Evolutionary conservation across 2,329 filamentous ascomycete species (phyloP).

Genomic region (Ophiostoma angusticollis): DNA sequence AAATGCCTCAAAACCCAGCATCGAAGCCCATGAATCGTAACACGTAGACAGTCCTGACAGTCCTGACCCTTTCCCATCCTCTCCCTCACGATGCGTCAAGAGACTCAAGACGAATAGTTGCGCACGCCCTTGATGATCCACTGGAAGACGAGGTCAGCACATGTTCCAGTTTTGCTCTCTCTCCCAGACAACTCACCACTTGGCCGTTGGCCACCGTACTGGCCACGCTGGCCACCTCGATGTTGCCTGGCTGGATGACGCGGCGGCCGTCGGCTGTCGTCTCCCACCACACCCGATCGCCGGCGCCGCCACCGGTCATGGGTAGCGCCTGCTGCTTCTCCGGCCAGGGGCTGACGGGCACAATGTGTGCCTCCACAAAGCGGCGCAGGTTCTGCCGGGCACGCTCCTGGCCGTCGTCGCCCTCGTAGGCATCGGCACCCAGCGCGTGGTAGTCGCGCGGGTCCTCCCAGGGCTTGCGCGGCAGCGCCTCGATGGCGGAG

Average conservation of each 20-base stretch:
- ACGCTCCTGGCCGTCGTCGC: conserved; percentile 58
- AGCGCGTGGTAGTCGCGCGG: conserved; percentile 56
- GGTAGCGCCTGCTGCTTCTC: conserved; percentile 54
- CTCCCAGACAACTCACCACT: conserved; percentile 39
- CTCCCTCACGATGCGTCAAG: too few species aligned
- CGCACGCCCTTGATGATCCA: conserved; percentile 54
- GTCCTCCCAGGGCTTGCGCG: conserved; percentile 78
- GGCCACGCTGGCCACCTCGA: conserved; percentile 64
- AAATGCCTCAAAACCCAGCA: too few species aligned
- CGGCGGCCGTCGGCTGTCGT: conserved; percentile 48
- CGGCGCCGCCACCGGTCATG: conserved; percentile 45
- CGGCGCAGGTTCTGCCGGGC: conserved; percentile 62
- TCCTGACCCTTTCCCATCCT: too few species aligned
- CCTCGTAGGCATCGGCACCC: conserved; percentile 63
- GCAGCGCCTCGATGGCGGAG: conserved; percentile 61
- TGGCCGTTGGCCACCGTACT: conserved; percentile 78
- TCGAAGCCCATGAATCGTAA: too few species aligned
- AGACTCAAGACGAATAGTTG: conserved; percentile 27
- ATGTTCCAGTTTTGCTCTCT: too few species aligned
- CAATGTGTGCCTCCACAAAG: conserved; percentile 79
- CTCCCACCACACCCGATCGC: conserved; percentile 86
- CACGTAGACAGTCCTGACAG: too few species aligned
- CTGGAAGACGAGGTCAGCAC: conserved; percentile 14
- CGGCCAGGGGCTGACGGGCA: conserved; percentile 63
- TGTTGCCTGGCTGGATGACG: conserved; percentile 62